A percentile compares a stretch with the other conserved stretches of the same genome.
Conservation (phyloP, 805 yeast genomes). For the Yueomyces sinensis region DNA sequence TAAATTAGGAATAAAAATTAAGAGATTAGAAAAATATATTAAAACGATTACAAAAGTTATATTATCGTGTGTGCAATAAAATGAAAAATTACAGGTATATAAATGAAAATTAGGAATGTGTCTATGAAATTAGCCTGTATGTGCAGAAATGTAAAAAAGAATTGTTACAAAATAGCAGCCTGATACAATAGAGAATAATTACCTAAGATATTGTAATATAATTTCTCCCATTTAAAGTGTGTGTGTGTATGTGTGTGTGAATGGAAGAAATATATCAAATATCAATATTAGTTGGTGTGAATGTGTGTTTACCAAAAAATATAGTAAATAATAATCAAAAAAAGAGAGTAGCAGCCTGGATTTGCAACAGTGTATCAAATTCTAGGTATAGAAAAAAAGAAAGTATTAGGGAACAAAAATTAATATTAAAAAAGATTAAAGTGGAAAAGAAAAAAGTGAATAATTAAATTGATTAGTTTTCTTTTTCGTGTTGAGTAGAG, state of each 20-base stretch:
- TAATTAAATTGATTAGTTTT: conserved; percentile 30
- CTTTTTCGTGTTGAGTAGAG: conserved; percentile 81
- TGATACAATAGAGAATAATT: too few species aligned
- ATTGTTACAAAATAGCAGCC: background rate
- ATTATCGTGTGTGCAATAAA: background rate
- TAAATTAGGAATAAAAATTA: too few species aligned
- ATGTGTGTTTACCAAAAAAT: background rate
- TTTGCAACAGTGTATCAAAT: too few species aligned
- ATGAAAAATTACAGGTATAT: background rate
- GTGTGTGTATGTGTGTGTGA: background rate
- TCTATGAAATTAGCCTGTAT: background rate
- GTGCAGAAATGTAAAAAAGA: background rate
- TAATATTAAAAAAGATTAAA: background rate
- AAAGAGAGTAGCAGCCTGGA: too few species aligned
- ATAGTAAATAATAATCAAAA: background rate
- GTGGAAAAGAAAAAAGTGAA: background rate
- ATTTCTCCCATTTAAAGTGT: too few species aligned
- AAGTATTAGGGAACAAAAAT: background rate
- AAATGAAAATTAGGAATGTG: background rate
- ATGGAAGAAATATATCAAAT: background rate
- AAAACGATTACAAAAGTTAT: too few species aligned
- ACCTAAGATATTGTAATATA: background rate
- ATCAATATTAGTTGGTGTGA: background rate
- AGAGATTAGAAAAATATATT: too few species aligned
- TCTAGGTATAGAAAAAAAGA: background rate